Evolutionary conservation across 345 rosid genomes (phyloP).

Genomic region (Bruguiera gymnorhiza): DNA sequence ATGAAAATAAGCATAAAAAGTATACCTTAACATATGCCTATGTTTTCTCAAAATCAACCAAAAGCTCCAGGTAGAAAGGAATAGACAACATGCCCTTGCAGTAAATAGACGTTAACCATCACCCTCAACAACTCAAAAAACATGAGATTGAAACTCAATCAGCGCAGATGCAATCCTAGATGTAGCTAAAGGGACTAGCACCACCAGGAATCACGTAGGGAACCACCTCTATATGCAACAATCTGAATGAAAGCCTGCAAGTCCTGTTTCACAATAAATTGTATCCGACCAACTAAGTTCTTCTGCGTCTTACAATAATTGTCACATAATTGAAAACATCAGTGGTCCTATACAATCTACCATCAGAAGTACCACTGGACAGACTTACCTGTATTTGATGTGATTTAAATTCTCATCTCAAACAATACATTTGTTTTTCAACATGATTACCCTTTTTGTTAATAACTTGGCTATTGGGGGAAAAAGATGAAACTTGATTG

Average conservation of each 20-base stretch:
- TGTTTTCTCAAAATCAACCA: no score
- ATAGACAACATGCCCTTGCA: no score
- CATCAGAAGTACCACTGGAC: background rate
- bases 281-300: background rate
- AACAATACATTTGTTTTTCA: no score
- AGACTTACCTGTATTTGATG: background rate
- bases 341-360: background rate
- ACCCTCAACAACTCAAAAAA: background rate
- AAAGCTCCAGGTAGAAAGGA: no score
- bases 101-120: background rate
- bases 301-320: conserved; percentile 1
- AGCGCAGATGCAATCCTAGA: background rate
- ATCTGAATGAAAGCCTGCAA: background rate
- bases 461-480: background rate
- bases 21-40: no score
- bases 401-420: background rate
- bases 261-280: background rate
- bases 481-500: background rate
- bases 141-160: background rate
- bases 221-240: background rate
- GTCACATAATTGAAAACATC: background rate
- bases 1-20: no score
- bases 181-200: background rate
- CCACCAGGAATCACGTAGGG: background rate
- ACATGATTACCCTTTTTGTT: background rate